A percentile compares a stretch with the other conserved stretches of the same genome.
These are phyloP conservation scores for Colletotrichum higginsianum DNA, from an alignment of 2,329 filamentous ascomycete species.

Conservation along the genomic window DNA sequence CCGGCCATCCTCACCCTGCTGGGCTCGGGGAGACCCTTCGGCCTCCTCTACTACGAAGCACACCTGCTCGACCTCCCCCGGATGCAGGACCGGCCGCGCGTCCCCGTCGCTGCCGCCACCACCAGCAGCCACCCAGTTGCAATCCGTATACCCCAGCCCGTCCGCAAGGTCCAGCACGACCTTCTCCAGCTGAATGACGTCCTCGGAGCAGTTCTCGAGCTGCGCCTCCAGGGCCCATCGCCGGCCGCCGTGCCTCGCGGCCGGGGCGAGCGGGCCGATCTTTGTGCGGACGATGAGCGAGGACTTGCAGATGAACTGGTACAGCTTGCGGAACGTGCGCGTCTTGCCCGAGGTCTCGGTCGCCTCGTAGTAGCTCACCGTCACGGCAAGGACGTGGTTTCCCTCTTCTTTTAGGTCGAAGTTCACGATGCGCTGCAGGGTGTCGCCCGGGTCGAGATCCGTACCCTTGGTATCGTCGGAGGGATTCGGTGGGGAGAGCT, in stretches of 20 bases:
- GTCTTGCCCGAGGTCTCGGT: conserved; percentile 78
- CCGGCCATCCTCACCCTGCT: conserved; percentile 71
- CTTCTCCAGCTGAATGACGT: conserved; percentile 82
- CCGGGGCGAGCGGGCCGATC: conserved; percentile 72
- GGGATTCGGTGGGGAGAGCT: conserved; percentile 63
- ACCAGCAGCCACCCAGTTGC: conserved; percentile 68
- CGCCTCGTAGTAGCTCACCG: conserved; percentile 93
- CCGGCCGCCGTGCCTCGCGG: conserved; percentile 52
- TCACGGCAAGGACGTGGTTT: conserved; percentile 92
- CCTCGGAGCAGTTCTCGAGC: conserved; percentile 93
- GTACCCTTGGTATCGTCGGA: conserved; percentile 46
- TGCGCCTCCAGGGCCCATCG: conserved; percentile 91
- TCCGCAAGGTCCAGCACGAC: conserved; percentile 69
- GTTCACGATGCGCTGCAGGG: conserved; percentile 84
- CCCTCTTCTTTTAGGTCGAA: conserved; percentile 96
- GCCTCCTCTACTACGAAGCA: conserved; percentile 72
- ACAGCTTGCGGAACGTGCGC: conserved; percentile 92
- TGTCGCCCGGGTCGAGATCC: conserved; percentile 74
- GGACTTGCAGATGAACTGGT: conserved; percentile 95
- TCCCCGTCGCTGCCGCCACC: conserved; percentile 37
- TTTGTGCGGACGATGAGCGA: conserved; percentile 94
- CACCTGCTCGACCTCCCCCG: conserved; percentile 76
- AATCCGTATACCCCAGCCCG: conserved; percentile 66
- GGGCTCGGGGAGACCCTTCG: conserved; percentile 53
- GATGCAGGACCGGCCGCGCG: conserved; percentile 69